Evolutionary conservation across 2,329 filamentous ascomycete species (phyloP).

Genomic region (Aspergillus fructus): DNA sequence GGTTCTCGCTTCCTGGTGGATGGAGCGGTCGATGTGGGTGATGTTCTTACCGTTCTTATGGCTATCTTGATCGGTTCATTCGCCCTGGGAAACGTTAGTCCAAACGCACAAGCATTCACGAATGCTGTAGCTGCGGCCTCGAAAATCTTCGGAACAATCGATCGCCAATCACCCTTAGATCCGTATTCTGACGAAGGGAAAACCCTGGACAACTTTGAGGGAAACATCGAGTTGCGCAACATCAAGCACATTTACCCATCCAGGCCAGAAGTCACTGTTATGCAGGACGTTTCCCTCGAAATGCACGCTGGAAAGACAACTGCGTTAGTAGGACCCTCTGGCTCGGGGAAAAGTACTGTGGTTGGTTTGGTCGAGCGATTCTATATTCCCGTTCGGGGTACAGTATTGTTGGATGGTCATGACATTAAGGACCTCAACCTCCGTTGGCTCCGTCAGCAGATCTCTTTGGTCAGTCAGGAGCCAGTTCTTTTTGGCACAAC

Average conservation of each 20-base stretch:
- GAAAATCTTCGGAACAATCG: constrained; percentile 94
- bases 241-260: constrained; percentile 95
- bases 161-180: constrained; percentile 81
- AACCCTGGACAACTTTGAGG: constrained; percentile 70
- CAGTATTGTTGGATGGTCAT: constrained; percentile 76
- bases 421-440: constrained; percentile 81
- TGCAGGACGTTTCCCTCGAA: constrained; percentile 75
- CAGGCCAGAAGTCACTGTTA: constrained; percentile 82
- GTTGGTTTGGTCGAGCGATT: constrained; percentile 92
- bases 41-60: constrained; percentile 82
- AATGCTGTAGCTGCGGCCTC: constrained; percentile 77
- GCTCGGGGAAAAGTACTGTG: constrained; percentile 92
- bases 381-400: constrained; percentile 82
- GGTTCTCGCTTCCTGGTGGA: constrained; percentile 72
- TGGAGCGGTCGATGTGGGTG: constrained; percentile 64
- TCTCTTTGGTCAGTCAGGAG: constrained; percentile 90
- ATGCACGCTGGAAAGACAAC: constrained; percentile 90
- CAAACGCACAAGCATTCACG: constrained; percentile 83
- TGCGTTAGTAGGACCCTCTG: constrained; percentile 89
- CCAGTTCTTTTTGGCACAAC: constrained; percentile 86
- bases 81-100: constrained; percentile 81
- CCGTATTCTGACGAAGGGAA: constrained; percentile 69
- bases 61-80: constrained; percentile 92
- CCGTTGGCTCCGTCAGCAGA: constrained; percentile 86
- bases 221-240: constrained; percentile 75